Conservation (phyloP, 1,284 basidiomycete genomes). For the Anthracocystis panici-leucophaei region DNA sequence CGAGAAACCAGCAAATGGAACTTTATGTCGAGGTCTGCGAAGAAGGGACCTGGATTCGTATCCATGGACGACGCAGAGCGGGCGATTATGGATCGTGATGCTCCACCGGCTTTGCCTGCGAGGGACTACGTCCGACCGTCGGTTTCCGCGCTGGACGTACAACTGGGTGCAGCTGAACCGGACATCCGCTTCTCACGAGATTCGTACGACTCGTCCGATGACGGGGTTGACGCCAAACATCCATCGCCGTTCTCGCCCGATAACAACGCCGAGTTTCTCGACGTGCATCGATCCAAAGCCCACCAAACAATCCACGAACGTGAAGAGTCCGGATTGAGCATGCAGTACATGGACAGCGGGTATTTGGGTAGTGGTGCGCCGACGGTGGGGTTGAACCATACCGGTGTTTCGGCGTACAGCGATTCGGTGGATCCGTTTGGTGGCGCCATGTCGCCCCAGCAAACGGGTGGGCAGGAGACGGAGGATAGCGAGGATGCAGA, state of each 20-base stretch:
- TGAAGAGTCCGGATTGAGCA: slow-evolving; percentile 26
- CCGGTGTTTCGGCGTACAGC: slow-evolving; percentile 35
- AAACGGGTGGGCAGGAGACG: slow-evolving; percentile 21
- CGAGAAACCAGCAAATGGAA: slow-evolving; percentile 40
- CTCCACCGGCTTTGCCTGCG: slow-evolving; percentile 18
- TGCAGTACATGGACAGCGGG: slow-evolving; percentile 20
- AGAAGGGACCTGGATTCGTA: slow-evolving; percentile 42
- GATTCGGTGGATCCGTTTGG: slow-evolving; percentile 41
- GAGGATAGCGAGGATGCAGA: slow-evolving; percentile 15
- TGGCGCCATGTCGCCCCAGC: slow-evolving; percentile 36
- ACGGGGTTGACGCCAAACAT: background rate
- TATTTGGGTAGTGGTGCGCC: slow-evolving; percentile 16
- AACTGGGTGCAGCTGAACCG: slow-evolving; percentile 17
- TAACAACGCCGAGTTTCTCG: slow-evolving; percentile 5
- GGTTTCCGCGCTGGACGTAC: slow-evolving; percentile 25
- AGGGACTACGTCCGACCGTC: slow-evolving; percentile 19
- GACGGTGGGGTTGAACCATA: slow-evolving; percentile 33
- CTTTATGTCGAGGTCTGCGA: slow-evolving; percentile 22
- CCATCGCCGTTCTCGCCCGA: slow-evolving; percentile 34
- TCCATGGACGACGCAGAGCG: slow-evolving; percentile 30
- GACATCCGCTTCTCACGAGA: slow-evolving; percentile 14
- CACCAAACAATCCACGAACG: slow-evolving; percentile 47
- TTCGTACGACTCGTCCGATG: slow-evolving; percentile 4
- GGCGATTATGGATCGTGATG: background rate
- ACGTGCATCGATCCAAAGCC: background rate